A percentile compares a stretch with the other conserved stretches of the same genome.
Conservation (phyloP, 805 yeast species). For the Saccharomycopsis sp. region DNA sequence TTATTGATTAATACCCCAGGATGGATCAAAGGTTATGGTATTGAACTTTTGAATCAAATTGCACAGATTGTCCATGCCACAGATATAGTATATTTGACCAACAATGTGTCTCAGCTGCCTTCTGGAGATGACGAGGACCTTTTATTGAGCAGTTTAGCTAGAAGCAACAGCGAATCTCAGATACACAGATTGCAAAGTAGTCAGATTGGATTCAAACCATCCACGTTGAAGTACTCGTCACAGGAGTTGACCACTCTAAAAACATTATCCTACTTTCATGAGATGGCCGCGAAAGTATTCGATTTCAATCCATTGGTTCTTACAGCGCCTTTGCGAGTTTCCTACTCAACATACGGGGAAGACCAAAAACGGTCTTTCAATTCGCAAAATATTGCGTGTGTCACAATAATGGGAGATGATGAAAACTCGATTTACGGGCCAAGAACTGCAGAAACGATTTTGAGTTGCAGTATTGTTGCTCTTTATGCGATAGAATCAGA, state of each 20-base stretch:
- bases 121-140: neutral
- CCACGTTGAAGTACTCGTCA: conserved; percentile 11
- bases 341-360: conserved; percentile 6
- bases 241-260: conserved; percentile 14
- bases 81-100: conserved; percentile 27
- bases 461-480: conserved; percentile 17
- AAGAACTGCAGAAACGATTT: conserved; percentile 2
- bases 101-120: neutral
- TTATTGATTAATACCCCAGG: conserved; percentile 35
- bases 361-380: conserved; percentile 1
- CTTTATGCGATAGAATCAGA: conserved; percentile 12
- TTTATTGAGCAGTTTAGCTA: neutral
- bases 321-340: conserved; percentile 5
- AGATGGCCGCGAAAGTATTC: neutral
- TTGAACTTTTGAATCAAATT: conserved; percentile 31
- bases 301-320: conserved; percentile 12
- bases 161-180: neutral
- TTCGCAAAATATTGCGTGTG: conserved; percentile 13
- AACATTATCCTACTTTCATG: conserved; percentile 16
- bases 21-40: conserved; percentile 41
- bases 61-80: conserved; percentile 29
- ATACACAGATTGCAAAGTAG: neutral
- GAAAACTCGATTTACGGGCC: neutral
- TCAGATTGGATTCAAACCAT: neutral
- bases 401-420: neutral